Evolutionary conservation across 352 stramenopile species (phyloP), one percentile per base, ranked within the genome.

Genomic region (Thalassiosira pacifica): DNA sequence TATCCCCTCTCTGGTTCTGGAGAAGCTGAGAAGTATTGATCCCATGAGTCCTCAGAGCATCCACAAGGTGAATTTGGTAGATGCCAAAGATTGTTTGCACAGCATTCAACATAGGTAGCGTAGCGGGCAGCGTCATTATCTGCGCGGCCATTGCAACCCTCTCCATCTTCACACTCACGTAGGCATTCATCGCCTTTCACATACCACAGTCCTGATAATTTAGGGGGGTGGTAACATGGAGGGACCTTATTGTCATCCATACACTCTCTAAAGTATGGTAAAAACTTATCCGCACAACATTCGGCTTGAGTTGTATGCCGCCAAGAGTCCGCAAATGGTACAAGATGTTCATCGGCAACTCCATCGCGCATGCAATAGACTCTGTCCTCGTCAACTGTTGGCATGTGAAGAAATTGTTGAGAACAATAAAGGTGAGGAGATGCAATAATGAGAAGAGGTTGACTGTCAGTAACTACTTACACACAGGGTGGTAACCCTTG

Each of bases 181-280:
- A n/a, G 3, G 19, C 48, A 57, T 4, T 57, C 16, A 19, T 57
- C 13, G 3, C 48, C 48, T 6, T 57, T 16, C 16, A 57, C 11
- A 24, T 57, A 57, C 48, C 48, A 57, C n/a, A 57, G n/a, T 24
- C 48, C 48, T 57, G 48, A 57, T n/a, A 57, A n/a, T 24, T 57
- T 16, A 57, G 48, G 48, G 2, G 48, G 48, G 5, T 5, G 48
- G 5, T 5, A 19, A 16, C 48, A 57, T 57, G 48, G 48, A 57
- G 48, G 48, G 4, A 57, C 2, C 48, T 22, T 6, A 4, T 57
- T 16, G 19, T 24, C n/a, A 22, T 24, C 16, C 13, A 57, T 24
- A n/a, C 48, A 57, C 11, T 57, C n/a, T 24, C 19, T 19, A n/a
- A 57, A 57, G n/a, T 57, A 26, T 4, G 11, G 11, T 19, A 16